Percentiles rank a stretch among this genome's conserved stretches.
Evolutionary conservation across 2,329 filamentous ascomycete genomes (phyloP).

Genomic region (Thelonectria olida): DNA sequence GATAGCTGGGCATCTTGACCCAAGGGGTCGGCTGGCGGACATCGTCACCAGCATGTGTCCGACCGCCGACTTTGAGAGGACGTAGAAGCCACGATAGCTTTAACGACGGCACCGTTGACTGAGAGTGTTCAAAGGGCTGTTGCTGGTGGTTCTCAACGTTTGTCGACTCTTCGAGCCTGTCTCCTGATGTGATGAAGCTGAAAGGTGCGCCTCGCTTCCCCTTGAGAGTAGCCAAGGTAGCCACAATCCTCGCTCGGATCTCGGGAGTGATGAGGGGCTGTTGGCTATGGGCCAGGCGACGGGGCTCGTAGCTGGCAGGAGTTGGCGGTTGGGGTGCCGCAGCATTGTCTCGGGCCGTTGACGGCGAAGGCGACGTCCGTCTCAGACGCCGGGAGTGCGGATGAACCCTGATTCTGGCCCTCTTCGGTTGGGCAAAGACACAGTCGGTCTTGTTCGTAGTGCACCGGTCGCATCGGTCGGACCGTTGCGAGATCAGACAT

Average conservation of each 20-base stretch:
- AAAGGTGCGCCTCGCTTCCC: constrained; percentile 26
- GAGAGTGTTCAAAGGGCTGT: neutral
- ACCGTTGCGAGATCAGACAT: constrained; percentile 12
- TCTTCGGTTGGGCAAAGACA: constrained; percentile 18
- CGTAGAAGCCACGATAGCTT: constrained; percentile 23
- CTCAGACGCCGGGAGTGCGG: constrained; percentile 5
- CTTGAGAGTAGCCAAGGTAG: constrained; percentile 22
- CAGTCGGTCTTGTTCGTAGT: constrained; percentile 13
- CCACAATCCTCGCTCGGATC: constrained; percentile 13
- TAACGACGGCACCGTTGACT: constrained; percentile 3
- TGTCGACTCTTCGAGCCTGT: neutral
- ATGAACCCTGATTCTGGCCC: constrained; percentile 5
- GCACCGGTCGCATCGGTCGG: constrained; percentile 15
- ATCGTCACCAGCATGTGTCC: neutral
- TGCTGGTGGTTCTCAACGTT: neutral
- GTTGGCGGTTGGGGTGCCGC: too few species aligned
- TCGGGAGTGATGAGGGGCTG: constrained; percentile 9
- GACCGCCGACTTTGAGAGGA: constrained; percentile 1
- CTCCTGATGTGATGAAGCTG: constrained; percentile 28
- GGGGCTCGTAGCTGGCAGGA: too few species aligned
- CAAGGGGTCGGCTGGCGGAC: neutral
- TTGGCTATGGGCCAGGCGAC: too few species aligned
- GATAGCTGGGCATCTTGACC: constrained; percentile 28
- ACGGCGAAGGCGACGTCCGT: too few species aligned
- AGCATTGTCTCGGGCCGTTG: too few species aligned